These are phyloP conservation scores for Blastocystis sp. DNA, from an alignment of 352 stramenopile genomes.

Conservation along the genomic window DNA sequence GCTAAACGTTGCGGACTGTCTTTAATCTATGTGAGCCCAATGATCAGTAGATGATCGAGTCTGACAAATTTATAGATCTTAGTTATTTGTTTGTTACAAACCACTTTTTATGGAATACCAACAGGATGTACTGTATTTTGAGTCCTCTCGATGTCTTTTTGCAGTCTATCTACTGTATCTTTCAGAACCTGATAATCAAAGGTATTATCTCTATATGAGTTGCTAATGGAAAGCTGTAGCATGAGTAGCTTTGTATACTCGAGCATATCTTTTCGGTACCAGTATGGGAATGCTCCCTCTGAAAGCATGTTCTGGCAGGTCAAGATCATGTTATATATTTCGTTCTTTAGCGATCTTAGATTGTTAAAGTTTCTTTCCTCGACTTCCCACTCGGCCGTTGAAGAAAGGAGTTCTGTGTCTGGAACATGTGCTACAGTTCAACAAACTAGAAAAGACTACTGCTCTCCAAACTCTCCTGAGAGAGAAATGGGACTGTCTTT, in stretches of 20 bases:
- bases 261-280: neutral
- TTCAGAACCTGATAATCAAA: neutral
- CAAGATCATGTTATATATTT: neutral
- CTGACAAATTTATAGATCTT: constrained; percentile 45
- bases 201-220: neutral
- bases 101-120: neutral
- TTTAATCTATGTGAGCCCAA: neutral
- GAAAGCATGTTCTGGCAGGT: neutral
- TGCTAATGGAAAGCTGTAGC: neutral
- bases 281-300: neutral
- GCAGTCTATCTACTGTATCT: neutral
- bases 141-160: neutral
- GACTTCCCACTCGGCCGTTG: too few species aligned
- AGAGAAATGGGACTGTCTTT: too few species aligned
- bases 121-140: neutral
- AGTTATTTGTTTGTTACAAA: neutral
- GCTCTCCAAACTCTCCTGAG: too few species aligned
- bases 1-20: neutral
- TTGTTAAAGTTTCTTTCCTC: neutral
- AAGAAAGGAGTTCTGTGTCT: too few species aligned
- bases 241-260: neutral
- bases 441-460: too few species aligned
- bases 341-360: neutral
- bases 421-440: too few species aligned
- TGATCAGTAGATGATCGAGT: constrained; percentile 11